Conservation (phyloP, 345 rosid species). For the Cochlearia excelsa region DNA sequence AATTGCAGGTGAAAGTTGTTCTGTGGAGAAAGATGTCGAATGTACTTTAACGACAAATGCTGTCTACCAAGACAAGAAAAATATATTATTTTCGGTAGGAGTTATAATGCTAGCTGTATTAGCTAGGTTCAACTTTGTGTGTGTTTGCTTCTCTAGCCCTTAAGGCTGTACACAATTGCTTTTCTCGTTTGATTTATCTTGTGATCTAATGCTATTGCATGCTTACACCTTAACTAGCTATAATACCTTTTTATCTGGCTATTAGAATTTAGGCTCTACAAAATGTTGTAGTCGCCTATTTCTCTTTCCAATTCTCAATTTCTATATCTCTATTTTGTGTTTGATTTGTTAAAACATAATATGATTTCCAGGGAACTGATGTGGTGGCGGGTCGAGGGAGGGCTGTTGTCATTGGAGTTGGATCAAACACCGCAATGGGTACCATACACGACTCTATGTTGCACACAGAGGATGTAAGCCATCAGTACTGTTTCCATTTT, state of each 20-base stretch:
- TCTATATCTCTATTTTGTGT: constrained; percentile 1
- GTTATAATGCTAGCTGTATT: constrained; percentile 25
- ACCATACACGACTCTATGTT: constrained; percentile 96
- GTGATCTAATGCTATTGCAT: constrained; percentile 9
- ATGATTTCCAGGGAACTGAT: constrained; percentile 80
- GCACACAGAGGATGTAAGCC: constrained; percentile 84
- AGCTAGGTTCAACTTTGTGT: not conserved
- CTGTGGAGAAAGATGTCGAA: constrained; percentile 84
- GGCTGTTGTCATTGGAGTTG: constrained; percentile 92
- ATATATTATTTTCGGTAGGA: constrained; percentile 90
- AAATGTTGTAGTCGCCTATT: constrained; percentile 4
- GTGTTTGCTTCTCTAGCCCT: too few relatives aligned
- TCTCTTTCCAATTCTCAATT: not conserved
- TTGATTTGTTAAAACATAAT: constrained; percentile 23
- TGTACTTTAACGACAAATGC: constrained; percentile 73
- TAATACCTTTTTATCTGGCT: not conserved
- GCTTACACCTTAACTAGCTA: constrained; percentile 17
- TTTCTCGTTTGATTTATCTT: constrained; percentile 8
- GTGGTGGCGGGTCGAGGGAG: constrained; percentile 94
- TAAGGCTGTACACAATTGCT: not conserved
- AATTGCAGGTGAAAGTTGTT: constrained; percentile 88
- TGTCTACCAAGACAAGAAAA: constrained; percentile 98
- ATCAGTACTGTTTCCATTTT: constrained; percentile 13
- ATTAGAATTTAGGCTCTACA: constrained; percentile 16
- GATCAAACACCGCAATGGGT: constrained; percentile 98